Percentiles rank a stretch among this genome's conserved stretches.
Evolutionary conservation across 2,329 filamentous ascomycete genomes (phyloP).

Genomic region (Aureobasidium sp.): DNA sequence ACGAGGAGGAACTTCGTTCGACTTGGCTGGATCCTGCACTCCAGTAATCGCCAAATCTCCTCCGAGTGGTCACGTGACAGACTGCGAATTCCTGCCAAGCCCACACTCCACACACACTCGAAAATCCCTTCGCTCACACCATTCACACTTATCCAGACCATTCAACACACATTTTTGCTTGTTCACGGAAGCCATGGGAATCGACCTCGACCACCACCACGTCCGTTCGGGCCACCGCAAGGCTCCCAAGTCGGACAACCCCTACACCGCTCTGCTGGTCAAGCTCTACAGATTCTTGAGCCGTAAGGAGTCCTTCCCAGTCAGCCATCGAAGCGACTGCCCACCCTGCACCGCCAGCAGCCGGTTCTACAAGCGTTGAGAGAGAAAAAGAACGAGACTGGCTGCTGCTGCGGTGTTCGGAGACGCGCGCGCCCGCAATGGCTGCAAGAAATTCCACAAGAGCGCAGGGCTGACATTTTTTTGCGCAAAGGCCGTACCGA

Average conservation of each 20-base stretch:
- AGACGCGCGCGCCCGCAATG: not conserved
- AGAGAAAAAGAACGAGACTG: not conserved
- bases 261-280: conserved; percentile 60
- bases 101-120: no score
- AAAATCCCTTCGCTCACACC: no score
- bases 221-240: conserved; percentile 54
- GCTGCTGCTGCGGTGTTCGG: conserved; percentile 1
- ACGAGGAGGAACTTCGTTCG: no score
- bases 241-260: conserved; percentile 68
- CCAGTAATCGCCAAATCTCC: no score
- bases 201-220: conserved; percentile 49
- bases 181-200: no score
- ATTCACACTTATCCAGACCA: no score
- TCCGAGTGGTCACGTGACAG: no score
- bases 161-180: no score
- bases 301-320: conserved; percentile 16
- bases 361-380: not conserved
- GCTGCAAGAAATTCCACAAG: not conserved
- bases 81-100: no score
- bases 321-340: not conserved
- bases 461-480: conserved; percentile 13
- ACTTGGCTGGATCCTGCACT: no score
- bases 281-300: conserved; percentile 46
- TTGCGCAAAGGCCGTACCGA: conserved; percentile 72
- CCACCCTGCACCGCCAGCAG: not conserved